These are phyloP conservation scores for Fagopyrum homotropicum DNA, from an alignment of 148 eudicot species.

Conservation along the genomic window DNA sequence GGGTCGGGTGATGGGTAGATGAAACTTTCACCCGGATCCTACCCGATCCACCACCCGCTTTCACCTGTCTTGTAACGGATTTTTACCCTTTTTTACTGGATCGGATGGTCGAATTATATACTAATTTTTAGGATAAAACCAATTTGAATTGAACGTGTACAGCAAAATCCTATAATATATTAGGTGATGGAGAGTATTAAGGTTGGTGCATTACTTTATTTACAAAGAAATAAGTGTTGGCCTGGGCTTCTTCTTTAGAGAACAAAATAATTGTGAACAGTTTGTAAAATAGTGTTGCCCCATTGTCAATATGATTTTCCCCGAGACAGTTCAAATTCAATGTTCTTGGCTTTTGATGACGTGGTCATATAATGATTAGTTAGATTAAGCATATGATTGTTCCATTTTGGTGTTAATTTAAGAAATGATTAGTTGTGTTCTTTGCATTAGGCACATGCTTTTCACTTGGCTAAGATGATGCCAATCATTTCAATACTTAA, in stretches of 20 bases:
- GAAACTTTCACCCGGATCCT: too few species aligned
- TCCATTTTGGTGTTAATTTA: background rate
- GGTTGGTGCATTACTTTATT: too few species aligned
- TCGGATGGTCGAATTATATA: too few species aligned
- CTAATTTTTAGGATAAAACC: too few species aligned
- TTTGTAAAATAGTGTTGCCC: background rate
- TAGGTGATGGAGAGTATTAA: too few species aligned
- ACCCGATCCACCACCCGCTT: too few species aligned
- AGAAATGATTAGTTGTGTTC: slow-evolving; percentile 8
- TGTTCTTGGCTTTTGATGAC: slow-evolving; percentile 3
- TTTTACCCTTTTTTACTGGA: too few species aligned
- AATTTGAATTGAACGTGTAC: too few species aligned
- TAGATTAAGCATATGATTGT: background rate
- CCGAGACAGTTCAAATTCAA: background rate
- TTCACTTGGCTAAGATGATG: slow-evolving; percentile 5
- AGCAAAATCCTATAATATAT: too few species aligned
- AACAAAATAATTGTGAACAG: background rate
- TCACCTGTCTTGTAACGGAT: too few species aligned
- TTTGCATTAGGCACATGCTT: slow-evolving; percentile 6
- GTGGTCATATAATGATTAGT: background rate
- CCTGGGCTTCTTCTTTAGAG: background rate
- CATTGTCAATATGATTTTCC: background rate
- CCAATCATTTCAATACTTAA: background rate
- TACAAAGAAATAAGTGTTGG: too few species aligned
- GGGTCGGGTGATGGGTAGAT: too few species aligned